phyloP scores from a whole-genome alignment of 352 stramenopile species.

The Globisporangium nagaii region DNA sequence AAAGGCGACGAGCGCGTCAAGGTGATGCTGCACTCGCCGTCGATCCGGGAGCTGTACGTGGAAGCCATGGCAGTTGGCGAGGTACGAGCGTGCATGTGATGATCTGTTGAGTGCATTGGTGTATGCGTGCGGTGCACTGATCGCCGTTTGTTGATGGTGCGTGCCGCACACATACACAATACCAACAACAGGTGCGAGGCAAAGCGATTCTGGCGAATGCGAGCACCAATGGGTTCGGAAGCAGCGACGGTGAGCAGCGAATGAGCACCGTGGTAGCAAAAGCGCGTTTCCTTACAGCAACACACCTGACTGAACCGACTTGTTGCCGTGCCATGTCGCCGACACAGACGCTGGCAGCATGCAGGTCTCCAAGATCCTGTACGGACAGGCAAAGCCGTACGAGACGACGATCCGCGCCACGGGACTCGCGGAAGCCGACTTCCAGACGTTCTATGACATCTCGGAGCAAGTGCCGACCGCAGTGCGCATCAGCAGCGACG shows the following conservation, averaged over 20 bases:
- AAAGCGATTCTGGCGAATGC: constrained; percentile 37
- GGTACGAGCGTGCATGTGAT: constrained; percentile 13
- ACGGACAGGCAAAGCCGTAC: constrained; percentile 67
- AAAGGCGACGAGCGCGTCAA: constrained; percentile 86
- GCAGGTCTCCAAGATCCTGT: constrained; percentile 78
- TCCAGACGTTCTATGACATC: constrained; percentile 78
- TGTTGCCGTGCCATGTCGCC: no score
- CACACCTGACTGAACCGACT: no score
- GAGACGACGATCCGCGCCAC: constrained; percentile 65
- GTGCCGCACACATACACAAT: no score
- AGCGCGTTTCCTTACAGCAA: not conserved
- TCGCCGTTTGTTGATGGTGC: not conserved
- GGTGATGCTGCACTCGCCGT: constrained; percentile 53
- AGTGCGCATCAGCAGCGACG: constrained; percentile 63
- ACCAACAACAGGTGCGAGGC: constrained; percentile 69
- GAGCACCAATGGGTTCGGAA: constrained; percentile 1
- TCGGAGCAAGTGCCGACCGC: constrained; percentile 85
- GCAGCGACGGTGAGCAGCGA: not conserved
- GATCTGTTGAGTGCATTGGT: not conserved
- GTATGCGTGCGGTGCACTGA: not conserved
- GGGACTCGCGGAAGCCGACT: constrained; percentile 62
- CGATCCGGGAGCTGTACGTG: constrained; percentile 70
- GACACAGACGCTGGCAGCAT: constrained; percentile 35
- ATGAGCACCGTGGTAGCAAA: not conserved
- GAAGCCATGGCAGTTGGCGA: constrained; percentile 77